Evolutionary conservation across 129 eudicot species (phyloP).

Genomic region (Lactuca sativa): DNA sequence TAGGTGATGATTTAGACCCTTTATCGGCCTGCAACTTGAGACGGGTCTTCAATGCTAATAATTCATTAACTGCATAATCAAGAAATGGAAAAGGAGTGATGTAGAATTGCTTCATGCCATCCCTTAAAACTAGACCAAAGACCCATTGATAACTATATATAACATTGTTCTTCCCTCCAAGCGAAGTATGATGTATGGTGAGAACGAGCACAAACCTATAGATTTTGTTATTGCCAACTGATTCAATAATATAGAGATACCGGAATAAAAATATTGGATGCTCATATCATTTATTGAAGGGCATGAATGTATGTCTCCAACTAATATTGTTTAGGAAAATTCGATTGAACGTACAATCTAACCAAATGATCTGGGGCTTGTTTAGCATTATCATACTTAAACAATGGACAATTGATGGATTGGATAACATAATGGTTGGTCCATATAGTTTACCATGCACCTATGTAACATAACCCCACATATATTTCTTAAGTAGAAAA

Average conservation of each 20-base stretch:
- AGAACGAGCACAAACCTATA: background rate
- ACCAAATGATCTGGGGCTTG: background rate
- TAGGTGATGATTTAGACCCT: background rate
- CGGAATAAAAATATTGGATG: conserved; percentile 1
- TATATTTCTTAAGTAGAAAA: too few species aligned
- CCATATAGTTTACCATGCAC: too few species aligned
- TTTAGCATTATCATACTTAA: background rate
- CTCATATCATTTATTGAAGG: background rate
- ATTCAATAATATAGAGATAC: background rate
- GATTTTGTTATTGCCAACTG: background rate
- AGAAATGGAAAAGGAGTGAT: too few species aligned
- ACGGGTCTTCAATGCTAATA: conserved; percentile 2
- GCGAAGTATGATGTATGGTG: background rate
- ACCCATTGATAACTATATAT: background rate
- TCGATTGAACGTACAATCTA: background rate
- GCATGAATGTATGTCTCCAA: conserved; percentile 8
- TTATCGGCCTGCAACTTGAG: background rate
- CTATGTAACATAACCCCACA: too few species aligned
- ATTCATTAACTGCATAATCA: background rate
- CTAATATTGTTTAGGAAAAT: background rate
- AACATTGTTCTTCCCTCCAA: background rate
- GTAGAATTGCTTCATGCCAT: too few species aligned
- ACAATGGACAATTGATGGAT: too few species aligned
- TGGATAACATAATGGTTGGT: too few species aligned
- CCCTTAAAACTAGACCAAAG: background rate